These are phyloP conservation scores for Homolaphlyctis polyrhiza DNA, from an alignment of 371 early-diverging fungal genomes.

Conservation along the genomic window DNA sequence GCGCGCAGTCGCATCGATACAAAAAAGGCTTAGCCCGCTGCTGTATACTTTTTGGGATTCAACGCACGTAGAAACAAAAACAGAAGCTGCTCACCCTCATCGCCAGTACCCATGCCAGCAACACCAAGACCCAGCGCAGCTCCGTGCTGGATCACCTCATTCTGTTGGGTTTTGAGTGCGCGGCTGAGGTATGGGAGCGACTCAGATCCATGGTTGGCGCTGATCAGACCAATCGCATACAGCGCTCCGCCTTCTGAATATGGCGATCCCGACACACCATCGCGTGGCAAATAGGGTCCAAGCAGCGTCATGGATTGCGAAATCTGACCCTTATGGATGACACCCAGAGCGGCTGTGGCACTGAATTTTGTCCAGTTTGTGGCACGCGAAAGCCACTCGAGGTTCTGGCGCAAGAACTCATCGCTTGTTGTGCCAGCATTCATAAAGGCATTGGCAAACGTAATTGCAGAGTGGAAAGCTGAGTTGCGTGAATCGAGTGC, in stretches of 20 bases:
- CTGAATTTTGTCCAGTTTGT: slow-evolving; percentile 99
- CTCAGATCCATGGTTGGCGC: slow-evolving; percentile 81
- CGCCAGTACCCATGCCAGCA: slow-evolving; percentile 92
- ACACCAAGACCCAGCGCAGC: slow-evolving; percentile 96
- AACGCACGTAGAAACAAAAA: too few relatives aligned
- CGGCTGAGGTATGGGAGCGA: slow-evolving; percentile 78
- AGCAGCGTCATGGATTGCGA: slow-evolving; percentile 78
- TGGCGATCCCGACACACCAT: slow-evolving; percentile 73
- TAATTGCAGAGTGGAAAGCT: slow-evolving; percentile 89
- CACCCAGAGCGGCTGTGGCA: slow-evolving; percentile 97
- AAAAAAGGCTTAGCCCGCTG: too few relatives aligned
- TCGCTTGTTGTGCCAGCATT: slow-evolving; percentile 98
- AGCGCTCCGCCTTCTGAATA: slow-evolving; percentile 98
- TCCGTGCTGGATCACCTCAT: slow-evolving; percentile 95
- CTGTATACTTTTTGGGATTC: too few relatives aligned
- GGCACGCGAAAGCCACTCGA: slow-evolving; percentile 96
- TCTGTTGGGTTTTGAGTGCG: slow-evolving; percentile 72
- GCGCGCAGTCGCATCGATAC: not conserved
- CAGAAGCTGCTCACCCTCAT: slow-evolving; percentile 49
- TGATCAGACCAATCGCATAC: slow-evolving; percentile 96
- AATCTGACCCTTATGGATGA: slow-evolving; percentile 97
- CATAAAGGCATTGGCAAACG: slow-evolving; percentile 98
- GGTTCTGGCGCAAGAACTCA: slow-evolving; percentile 93
- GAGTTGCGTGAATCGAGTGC: slow-evolving; percentile 88
- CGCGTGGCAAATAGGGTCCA: slow-evolving; percentile 91